These are phyloP conservation scores for Penicillium sp. DNA, from an alignment of 2,329 filamentous ascomycete species.

Conservation along the genomic window DNA sequence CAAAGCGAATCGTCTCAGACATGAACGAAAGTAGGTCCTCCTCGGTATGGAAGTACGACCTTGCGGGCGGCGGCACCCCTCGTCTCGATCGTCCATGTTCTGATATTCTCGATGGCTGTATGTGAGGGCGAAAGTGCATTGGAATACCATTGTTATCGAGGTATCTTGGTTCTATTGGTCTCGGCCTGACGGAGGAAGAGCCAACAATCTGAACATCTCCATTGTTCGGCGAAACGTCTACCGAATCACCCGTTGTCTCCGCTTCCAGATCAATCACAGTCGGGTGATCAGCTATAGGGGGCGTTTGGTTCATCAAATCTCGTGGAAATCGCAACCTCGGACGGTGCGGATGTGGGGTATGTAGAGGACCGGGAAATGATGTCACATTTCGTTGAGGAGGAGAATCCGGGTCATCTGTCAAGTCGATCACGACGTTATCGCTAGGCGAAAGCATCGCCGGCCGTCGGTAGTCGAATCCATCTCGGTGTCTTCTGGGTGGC, in stretches of 20 bases:
- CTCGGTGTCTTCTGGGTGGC: constrained; percentile 45
- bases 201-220: constrained; percentile 55
- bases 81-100: background rate
- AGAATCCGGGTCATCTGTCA: constrained; percentile 48
- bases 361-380: background rate
- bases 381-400: constrained; percentile 23
- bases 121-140: background rate
- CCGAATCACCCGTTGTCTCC: constrained; percentile 19
- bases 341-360: constrained; percentile 10
- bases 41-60: background rate
- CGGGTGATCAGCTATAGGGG: background rate
- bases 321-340: constrained; percentile 32
- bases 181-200: constrained; percentile 26
- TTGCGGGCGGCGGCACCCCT: background rate
- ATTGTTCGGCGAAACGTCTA: constrained; percentile 32
- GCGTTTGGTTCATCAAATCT: constrained; percentile 31
- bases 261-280: constrained; percentile 45
- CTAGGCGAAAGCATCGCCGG: constrained; percentile 44
- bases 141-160: constrained; percentile 8
- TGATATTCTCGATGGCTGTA: background rate
- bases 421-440: constrained; percentile 45
- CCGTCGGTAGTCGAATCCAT: constrained; percentile 56
- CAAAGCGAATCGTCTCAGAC: background rate
- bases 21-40: background rate
- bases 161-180: constrained; percentile 15